Evolutionary conservation across 148 eudicot species (phyloP).

Genomic region (Cornus suecica): DNA sequence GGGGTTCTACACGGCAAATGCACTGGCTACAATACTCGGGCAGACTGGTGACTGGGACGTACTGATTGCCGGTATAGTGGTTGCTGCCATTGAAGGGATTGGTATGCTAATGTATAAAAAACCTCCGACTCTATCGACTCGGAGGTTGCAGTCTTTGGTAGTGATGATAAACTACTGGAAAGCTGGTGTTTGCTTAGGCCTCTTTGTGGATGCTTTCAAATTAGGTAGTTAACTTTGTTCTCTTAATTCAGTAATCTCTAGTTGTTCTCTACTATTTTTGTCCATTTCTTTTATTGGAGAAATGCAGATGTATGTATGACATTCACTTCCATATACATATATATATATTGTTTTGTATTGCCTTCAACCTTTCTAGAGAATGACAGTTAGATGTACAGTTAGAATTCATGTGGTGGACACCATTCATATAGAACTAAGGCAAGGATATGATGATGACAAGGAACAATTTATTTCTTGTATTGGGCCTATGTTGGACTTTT

Average conservation of each 20-base stretch:
- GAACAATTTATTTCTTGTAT: no score
- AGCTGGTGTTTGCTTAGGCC: constrained; percentile 97
- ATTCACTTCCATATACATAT: neutral
- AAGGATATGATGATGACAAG: no score
- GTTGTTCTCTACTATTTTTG: neutral
- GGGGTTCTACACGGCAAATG: constrained; percentile 96
- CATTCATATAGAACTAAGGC: no score
- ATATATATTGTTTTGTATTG: neutral
- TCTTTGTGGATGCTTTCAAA: constrained; percentile 98
- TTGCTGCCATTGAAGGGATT: constrained; percentile 92
- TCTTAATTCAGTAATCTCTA: neutral
- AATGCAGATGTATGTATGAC: neutral
- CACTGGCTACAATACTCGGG: constrained; percentile 90
- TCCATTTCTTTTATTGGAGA: neutral
- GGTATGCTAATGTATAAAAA: constrained; percentile 91
- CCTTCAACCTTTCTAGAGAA: neutral
- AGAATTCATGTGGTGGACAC: no score
- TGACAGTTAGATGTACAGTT: no score
- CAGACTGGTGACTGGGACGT: constrained; percentile 99
- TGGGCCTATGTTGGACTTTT: no score
- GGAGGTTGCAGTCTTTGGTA: constrained; percentile 63
- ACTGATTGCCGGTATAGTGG: constrained; percentile 88
- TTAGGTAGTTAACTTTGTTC: constrained; percentile 64
- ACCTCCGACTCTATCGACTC: constrained; percentile 29
- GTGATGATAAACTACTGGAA: constrained; percentile 87